phyloP scores from a whole-genome alignment of 371 early-diverging fungal species.

The Chytridiales sp. region DNA sequence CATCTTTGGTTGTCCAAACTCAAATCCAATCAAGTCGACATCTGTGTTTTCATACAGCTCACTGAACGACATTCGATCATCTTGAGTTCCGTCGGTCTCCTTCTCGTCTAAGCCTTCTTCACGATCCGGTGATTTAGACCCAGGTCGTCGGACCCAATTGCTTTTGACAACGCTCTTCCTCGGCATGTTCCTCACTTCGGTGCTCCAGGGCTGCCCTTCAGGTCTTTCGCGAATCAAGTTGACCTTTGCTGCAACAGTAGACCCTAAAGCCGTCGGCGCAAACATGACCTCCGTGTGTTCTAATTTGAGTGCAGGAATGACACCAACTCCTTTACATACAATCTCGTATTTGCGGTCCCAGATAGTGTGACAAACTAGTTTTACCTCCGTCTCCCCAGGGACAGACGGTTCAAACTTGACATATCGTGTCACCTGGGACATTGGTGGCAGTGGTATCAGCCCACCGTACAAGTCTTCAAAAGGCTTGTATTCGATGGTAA shows the following conservation, averaged over 20 bases:
- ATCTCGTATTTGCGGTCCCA: conserved; percentile 36
- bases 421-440: conserved; percentile 6
- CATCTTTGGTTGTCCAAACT: conserved; percentile 31
- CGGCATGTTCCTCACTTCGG: neutral
- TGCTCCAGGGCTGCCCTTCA: conserved; percentile 1
- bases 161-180: conserved; percentile 20
- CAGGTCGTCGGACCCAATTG: too few species aligned
- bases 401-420: conserved; percentile 31
- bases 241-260: conserved; percentile 4
- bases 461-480: conserved; percentile 7
- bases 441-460: conserved; percentile 16
- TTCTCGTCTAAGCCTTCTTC: too few species aligned
- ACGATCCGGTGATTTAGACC: too few species aligned
- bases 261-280: conserved; percentile 21
- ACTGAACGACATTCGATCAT: neutral
- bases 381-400: conserved; percentile 10
- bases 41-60: conserved; percentile 1
- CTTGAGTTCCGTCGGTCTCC: neutral
- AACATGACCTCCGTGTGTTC: conserved; percentile 21
- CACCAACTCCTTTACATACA: conserved; percentile 25
- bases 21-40: conserved; percentile 25
- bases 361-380: conserved; percentile 27
- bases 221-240: conserved; percentile 15
- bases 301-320: conserved; percentile 17
- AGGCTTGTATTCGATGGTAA: conserved; percentile 11